Evolutionary conservation across 257 asterid genomes (phyloP).

Genomic region (Lycium ferocissimum): DNA sequence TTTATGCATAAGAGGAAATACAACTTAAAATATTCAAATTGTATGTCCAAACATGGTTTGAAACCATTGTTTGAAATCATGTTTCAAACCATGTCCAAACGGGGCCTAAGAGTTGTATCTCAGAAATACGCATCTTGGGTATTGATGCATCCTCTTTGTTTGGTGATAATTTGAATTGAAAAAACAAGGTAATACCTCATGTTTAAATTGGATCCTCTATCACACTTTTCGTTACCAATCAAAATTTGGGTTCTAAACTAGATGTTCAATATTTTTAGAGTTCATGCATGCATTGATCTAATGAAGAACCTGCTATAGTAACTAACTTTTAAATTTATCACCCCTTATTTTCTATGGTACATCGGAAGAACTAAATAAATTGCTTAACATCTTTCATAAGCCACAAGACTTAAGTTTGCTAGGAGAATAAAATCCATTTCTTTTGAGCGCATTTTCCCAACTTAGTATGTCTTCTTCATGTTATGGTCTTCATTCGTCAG

Average conservation of each 20-base stretch:
- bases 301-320: neutral
- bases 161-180: neutral
- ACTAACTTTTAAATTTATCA: neutral
- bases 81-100: too few relatives aligned
- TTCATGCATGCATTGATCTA: neutral
- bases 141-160: slow-evolving; percentile 24
- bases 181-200: neutral
- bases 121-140: neutral
- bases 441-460: neutral
- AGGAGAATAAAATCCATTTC: neutral
- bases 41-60: too few relatives aligned
- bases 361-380: neutral
- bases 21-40: too few relatives aligned
- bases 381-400: neutral
- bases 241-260: neutral
- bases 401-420: neutral
- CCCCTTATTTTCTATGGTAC: neutral
- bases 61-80: too few relatives aligned
- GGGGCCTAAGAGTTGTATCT: neutral
- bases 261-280: neutral
- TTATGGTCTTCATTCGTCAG: neutral
- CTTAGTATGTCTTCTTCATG: neutral
- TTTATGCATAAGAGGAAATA: too few relatives aligned
- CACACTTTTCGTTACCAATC: neutral
- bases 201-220: neutral